phyloP scores from a whole-genome alignment of 306 rosid species.

The Glycine latifolia region DNA sequence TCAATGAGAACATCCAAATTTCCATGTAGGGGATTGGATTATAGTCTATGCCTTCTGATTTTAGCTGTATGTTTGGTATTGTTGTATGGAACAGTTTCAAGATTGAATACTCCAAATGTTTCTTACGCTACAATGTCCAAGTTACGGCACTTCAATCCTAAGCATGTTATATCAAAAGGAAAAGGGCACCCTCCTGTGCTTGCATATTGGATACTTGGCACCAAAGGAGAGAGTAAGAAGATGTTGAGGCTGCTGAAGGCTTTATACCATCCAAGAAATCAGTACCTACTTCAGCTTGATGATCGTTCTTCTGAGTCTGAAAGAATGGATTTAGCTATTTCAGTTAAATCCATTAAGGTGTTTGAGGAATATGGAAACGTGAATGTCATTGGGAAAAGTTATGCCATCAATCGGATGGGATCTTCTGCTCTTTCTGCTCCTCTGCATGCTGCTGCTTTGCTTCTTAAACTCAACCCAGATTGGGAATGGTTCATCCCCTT shows the following conservation, averaged over 20 bases:
- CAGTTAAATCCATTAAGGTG: slow-evolving; percentile 54
- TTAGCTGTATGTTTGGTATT: slow-evolving; percentile 46
- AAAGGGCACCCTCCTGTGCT: slow-evolving; percentile 65
- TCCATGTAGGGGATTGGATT: slow-evolving; percentile 53
- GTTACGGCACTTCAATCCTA: slow-evolving; percentile 35
- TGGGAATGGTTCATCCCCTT: slow-evolving; percentile 85
- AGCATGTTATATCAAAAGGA: slow-evolving; percentile 51
- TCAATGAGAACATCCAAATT: slow-evolving; percentile 64
- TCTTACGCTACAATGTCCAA: slow-evolving; percentile 42
- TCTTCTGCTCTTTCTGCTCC: slow-evolving; percentile 73
- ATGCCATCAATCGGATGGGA: slow-evolving; percentile 68
- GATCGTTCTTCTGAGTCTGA: slow-evolving; percentile 59
- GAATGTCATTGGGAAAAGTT: slow-evolving; percentile 68
- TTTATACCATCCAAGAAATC: slow-evolving; percentile 79
- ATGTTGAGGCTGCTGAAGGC: slow-evolving; percentile 71
- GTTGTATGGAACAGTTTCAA: slow-evolving; percentile 57
- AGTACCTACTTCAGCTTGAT: slow-evolving; percentile 74
- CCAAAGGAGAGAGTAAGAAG: slow-evolving; percentile 59
- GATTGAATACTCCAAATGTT: slow-evolving; percentile 49
- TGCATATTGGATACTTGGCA: slow-evolving; percentile 74
- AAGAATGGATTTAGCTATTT: slow-evolving; percentile 56
- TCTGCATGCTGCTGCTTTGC: slow-evolving; percentile 76
- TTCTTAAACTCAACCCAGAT: slow-evolving; percentile 64
- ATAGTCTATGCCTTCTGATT: slow-evolving; percentile 52
- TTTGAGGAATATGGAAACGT: slow-evolving; percentile 67